A percentile compares a stretch with the other conserved stretches of the same genome.
phyloP scores from a whole-genome alignment of 441 rosid species.

The Adansonia gregorii region DNA sequence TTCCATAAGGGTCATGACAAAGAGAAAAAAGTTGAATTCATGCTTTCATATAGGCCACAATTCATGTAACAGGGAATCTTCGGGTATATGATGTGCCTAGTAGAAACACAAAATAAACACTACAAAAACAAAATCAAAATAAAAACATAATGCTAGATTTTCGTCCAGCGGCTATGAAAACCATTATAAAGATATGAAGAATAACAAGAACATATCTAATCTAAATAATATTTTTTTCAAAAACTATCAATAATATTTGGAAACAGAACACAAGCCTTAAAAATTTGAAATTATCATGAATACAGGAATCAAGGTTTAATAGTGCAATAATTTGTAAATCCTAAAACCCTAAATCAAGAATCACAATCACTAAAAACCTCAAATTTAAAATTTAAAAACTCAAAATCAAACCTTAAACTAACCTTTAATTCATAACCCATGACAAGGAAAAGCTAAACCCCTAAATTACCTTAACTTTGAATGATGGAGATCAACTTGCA shows the following conservation, averaged over 20 bases:
- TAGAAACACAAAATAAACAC: neutral
- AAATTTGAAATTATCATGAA: neutral
- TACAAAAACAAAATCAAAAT: neutral
- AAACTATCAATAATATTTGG: neutral
- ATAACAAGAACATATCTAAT: neutral
- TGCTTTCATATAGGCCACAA: neutral
- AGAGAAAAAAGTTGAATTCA: neutral
- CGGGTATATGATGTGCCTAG: too few relatives aligned
- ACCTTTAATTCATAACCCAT: too few relatives aligned
- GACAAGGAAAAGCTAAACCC: too few relatives aligned
- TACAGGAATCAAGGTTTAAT: neutral
- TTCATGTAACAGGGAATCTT: neutral
- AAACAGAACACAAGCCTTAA: neutral
- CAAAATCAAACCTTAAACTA: too few relatives aligned
- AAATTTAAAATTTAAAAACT: too few relatives aligned
- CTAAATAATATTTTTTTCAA: neutral
- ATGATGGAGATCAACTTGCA: too few relatives aligned
- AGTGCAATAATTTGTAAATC: neutral
- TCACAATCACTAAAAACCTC: too few relatives aligned
- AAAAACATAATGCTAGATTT: neutral
- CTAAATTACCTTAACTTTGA: too few relatives aligned
- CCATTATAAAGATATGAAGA: neutral
- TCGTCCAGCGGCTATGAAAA: neutral
- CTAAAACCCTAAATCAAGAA: too few relatives aligned
- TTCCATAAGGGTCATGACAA: neutral